These are phyloP conservation scores for Abelmoschus esculentus DNA, from an alignment of 345 rosid species.

Conservation along the genomic window DNA sequence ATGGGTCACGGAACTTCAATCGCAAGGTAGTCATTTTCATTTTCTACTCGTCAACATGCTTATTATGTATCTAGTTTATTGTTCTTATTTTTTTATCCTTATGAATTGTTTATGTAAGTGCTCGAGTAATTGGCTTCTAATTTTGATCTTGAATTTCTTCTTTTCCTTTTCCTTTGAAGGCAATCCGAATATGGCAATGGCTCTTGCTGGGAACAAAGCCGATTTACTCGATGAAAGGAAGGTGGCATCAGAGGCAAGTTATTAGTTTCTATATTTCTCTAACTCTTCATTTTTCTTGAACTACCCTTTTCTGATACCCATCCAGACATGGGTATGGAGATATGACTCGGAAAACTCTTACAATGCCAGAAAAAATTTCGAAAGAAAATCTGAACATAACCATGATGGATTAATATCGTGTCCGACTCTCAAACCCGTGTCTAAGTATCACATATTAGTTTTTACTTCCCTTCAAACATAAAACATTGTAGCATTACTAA, in stretches of 20 bases:
- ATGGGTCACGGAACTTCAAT: slow-evolving; percentile 94
- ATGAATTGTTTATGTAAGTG: not conserved
- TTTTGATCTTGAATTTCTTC: not conserved
- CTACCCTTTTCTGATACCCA: not conserved
- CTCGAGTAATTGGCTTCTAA: too few species aligned
- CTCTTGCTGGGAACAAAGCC: slow-evolving; percentile 89
- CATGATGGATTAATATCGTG: not conserved
- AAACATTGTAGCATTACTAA: not conserved
- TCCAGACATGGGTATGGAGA: not conserved
- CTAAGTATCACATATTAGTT: too few species aligned
- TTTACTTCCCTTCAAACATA: too few species aligned
- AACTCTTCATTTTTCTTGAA: not conserved
- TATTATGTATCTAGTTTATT: not conserved
- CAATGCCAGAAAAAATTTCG: not conserved
- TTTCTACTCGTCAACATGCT: not conserved
- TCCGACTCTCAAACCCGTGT: too few species aligned
- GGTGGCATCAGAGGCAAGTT: slow-evolving; percentile 69
- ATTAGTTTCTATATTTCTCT: not conserved
- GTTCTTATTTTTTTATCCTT: not conserved
- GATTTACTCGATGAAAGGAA: slow-evolving; percentile 81
- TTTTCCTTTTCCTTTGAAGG: slow-evolving; percentile 30
- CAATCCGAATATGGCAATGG: slow-evolving; percentile 81
- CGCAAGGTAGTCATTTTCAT: slow-evolving; percentile 55
- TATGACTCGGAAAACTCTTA: not conserved
- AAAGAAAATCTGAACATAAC: not conserved